These are phyloP conservation scores for Thuja plicata DNA, from an alignment of 83 land plant species.

Conservation along the genomic window DNA sequence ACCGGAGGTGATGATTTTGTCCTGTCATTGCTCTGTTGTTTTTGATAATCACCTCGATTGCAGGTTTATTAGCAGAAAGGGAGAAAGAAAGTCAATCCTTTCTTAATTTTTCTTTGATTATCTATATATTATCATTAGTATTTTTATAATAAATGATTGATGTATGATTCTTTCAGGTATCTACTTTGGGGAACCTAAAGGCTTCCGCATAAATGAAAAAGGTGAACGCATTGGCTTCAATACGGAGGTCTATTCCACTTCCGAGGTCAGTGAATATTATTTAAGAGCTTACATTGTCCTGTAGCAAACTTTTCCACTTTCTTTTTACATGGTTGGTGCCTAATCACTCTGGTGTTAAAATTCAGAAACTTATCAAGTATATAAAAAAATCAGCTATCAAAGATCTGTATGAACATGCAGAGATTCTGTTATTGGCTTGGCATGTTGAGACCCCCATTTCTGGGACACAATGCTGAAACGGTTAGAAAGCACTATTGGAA, in stretches of 20 bases:
- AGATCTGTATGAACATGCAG: background rate
- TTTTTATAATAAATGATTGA: background rate
- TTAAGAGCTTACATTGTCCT: background rate
- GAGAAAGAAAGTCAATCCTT: background rate
- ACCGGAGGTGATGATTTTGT: constrained; percentile 77
- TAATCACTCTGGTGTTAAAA: background rate
- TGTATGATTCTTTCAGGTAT: constrained; percentile 55
- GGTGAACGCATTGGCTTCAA: constrained; percentile 91
- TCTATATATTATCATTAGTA: background rate
- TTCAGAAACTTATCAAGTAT: background rate
- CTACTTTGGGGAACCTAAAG: constrained; percentile 95
- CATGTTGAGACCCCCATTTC: background rate
- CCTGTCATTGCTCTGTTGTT: background rate
- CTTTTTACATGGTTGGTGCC: background rate
- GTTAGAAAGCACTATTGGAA: background rate
- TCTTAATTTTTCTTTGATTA: constrained; percentile 1
- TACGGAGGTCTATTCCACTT: constrained; percentile 83
- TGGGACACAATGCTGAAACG: background rate
- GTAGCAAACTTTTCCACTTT: background rate
- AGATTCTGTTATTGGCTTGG: background rate
- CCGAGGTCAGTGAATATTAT: constrained; percentile 66
- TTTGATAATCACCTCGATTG: background rate
- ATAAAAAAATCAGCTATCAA: background rate
- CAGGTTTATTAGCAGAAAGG: background rate
- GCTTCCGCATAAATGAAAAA: constrained; percentile 66